phyloP scores from a whole-genome alignment of 75 land plant species.

The Cupressus sempervirens region DNA sequence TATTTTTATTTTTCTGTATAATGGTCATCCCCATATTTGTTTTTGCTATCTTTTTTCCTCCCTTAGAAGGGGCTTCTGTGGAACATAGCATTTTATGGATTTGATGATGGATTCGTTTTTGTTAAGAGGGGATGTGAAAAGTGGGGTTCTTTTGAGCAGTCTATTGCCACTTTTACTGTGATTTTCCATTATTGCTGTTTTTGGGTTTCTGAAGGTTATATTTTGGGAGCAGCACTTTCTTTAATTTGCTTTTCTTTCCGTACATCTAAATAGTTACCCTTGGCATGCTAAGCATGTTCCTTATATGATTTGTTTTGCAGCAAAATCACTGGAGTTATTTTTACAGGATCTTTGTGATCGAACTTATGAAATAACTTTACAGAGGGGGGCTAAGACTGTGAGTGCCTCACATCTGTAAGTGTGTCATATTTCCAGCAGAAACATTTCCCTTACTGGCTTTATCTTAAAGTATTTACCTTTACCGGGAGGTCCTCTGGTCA shows the following conservation, averaged over 20 bases:
- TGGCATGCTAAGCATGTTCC: not conserved
- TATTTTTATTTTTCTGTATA: not conserved
- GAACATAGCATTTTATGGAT: not conserved
- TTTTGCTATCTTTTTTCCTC: not conserved
- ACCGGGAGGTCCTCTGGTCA: not conserved
- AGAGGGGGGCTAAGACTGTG: conserved; percentile 86
- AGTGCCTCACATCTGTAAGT: conserved; percentile 90
- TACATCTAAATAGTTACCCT: not conserved
- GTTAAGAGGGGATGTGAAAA: not conserved
- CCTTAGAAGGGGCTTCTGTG: not conserved
- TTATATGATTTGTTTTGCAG: conserved; percentile 34
- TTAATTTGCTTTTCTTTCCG: not conserved
- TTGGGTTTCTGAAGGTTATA: not conserved
- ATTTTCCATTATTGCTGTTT: not conserved
- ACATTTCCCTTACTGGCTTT: not conserved
- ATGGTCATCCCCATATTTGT: not conserved
- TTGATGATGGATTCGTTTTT: not conserved
- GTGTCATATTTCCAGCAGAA: not conserved
- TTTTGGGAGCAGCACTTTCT: not conserved
- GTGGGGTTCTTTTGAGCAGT: not conserved
- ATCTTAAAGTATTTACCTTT: not conserved
- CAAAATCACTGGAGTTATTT: conserved; percentile 92
- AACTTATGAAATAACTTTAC: conserved; percentile 79
- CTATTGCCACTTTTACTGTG: not conserved
- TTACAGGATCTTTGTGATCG: conserved; percentile 85